Percentiles rank a stretch among this genome's conserved stretches.
Evolutionary conservation across 2,329 filamentous ascomycete genomes (phyloP).

Genomic region (Fusarium burgessii): DNA sequence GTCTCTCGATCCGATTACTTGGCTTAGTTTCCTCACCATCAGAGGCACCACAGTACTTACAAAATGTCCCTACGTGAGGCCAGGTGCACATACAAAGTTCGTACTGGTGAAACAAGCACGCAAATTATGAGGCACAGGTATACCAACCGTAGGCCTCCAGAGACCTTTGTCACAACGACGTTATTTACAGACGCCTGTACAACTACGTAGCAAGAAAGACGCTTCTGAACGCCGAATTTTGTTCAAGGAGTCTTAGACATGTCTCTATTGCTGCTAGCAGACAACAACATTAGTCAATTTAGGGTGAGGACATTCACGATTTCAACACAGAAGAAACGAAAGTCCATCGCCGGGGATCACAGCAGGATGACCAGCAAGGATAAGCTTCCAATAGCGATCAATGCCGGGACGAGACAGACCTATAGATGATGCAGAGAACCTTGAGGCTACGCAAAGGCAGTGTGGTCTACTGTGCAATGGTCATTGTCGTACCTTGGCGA

Average conservation of each 20-base stretch:
- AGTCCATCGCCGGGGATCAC: conserved; percentile 20
- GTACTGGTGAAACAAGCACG: conserved; percentile 35
- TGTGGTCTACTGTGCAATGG: conserved; percentile 16
- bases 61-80: conserved; percentile 12
- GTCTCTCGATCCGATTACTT: neutral
- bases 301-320: neutral
- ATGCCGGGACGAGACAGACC: conserved; percentile 22
- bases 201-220: conserved; percentile 9
- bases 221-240: conserved; percentile 2
- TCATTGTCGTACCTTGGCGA: conserved; percentile 21
- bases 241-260: conserved; percentile 33
- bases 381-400: conserved; percentile 8
- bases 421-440: conserved; percentile 43
- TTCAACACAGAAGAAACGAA: conserved; percentile 25
- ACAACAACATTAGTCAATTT: conserved; percentile 11
- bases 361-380: conserved; percentile 26
- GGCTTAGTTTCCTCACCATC: neutral
- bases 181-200: conserved; percentile 19
- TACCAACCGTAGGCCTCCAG: conserved; percentile 32
- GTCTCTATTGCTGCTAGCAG: conserved; percentile 13
- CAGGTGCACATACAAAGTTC: conserved; percentile 23
- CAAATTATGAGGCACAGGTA: conserved; percentile 29
- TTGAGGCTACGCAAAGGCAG: conserved; percentile 34
- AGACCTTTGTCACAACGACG: conserved; percentile 16
- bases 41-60: neutral